Conservation (phyloP, 2,329 filamentous ascomycete species). For the Colletotrichum tropicicola region DNA sequence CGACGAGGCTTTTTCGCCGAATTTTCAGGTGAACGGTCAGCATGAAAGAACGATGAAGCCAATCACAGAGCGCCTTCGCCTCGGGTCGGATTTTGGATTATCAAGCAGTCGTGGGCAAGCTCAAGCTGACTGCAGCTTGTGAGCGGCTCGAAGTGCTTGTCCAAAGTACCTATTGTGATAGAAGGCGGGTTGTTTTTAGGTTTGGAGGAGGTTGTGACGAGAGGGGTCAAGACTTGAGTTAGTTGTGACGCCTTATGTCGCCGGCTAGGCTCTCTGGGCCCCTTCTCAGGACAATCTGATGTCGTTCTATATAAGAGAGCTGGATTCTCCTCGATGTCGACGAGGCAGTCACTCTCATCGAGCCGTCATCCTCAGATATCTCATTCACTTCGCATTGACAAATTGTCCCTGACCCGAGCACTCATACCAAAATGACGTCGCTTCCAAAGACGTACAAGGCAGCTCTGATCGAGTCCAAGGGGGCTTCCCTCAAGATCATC, state of each 20-base stretch:
- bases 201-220: neutral
- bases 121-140: too few species aligned
- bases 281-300: too few species aligned
- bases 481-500: conserved; percentile 63
- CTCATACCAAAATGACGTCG: conserved; percentile 32
- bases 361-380: neutral
- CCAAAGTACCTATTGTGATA: neutral
- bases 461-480: conserved; percentile 64
- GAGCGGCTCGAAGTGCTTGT: neutral
- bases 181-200: neutral
- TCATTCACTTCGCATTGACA: neutral
- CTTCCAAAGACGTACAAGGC: conserved; percentile 75
- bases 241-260: neutral
- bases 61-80: too few species aligned
- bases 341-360: neutral
- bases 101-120: too few species aligned
- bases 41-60: too few species aligned
- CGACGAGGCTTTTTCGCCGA: too few species aligned
- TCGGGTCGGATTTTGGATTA: too few species aligned
- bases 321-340: too few species aligned
- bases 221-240: neutral
- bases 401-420: too few species aligned
- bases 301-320: neutral
- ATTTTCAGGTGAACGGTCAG: too few species aligned
- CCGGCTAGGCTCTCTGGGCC: neutral